phyloP scores from a whole-genome alignment of 2,329 filamentous ascomycete genomes.

The Penicillium vulpinum region DNA sequence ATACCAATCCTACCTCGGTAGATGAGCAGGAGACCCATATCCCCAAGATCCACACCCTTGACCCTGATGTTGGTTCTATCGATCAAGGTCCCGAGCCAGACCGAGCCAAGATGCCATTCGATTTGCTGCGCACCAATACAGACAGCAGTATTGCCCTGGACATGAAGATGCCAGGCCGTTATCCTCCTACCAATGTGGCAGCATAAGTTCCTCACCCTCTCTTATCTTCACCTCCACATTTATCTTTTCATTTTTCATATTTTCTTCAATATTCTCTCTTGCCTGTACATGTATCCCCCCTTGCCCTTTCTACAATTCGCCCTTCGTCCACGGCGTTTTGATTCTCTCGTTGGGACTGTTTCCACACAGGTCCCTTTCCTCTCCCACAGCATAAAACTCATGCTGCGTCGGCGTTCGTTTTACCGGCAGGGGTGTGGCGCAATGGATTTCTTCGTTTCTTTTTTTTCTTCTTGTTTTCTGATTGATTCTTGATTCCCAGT shows the following conservation, averaged over 20 bases:
- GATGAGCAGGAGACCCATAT: slow-evolving; percentile 26
- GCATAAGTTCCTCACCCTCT: slow-evolving; percentile 17
- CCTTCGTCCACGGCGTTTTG: slow-evolving; percentile 21
- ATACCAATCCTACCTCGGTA: slow-evolving; percentile 36
- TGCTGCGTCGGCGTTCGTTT: slow-evolving; percentile 22
- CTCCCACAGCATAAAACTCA: slow-evolving; percentile 1
- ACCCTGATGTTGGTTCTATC: slow-evolving; percentile 14
- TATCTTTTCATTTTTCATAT: slow-evolving; percentile 8
- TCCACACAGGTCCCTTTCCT: background rate
- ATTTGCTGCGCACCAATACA: slow-evolving; percentile 19
- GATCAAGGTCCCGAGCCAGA: background rate
- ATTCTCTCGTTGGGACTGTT: slow-evolving; percentile 11
- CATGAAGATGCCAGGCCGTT: slow-evolving; percentile 39
- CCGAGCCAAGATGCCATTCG: slow-evolving; percentile 4
- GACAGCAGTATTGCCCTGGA: slow-evolving; percentile 35
- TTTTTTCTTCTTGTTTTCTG: background rate
- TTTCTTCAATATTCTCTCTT: slow-evolving; percentile 7
- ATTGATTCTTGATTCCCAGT: slow-evolving; percentile 9
- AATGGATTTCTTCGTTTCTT: background rate
- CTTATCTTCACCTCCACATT: slow-evolving; percentile 3
- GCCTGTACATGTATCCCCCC: slow-evolving; percentile 17
- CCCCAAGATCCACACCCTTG: slow-evolving; percentile 6
- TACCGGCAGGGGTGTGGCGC: slow-evolving; percentile 11
- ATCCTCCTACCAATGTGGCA: slow-evolving; percentile 33
- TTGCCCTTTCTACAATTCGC: slow-evolving; percentile 7